phyloP scores from a whole-genome alignment of 495 filamentous ascomycete genomes.

The Lentithecium fluviatile region DNA sequence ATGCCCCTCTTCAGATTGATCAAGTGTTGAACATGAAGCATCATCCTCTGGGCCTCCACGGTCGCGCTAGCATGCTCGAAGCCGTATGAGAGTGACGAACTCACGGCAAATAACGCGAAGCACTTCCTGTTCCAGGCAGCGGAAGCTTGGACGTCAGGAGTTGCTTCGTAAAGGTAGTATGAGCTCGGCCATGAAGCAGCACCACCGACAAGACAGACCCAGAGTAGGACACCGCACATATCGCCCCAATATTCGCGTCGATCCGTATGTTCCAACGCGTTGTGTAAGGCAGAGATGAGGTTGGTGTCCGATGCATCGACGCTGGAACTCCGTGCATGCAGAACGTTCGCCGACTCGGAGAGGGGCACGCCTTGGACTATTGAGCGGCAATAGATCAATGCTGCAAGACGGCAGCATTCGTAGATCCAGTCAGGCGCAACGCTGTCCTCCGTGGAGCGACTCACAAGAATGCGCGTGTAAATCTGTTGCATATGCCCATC shows the following conservation, averaged over 20 bases:
- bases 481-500: constrained; percentile 29
- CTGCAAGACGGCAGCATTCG: constrained; percentile 28
- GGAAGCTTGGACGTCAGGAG: not conserved
- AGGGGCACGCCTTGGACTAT: constrained; percentile 29
- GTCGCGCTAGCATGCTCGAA: constrained; percentile 23
- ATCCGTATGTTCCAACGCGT: constrained; percentile 25
- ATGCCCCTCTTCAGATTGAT: constrained; percentile 27
- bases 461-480: constrained; percentile 13
- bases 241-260: constrained; percentile 19
- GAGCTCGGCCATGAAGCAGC: constrained; percentile 13
- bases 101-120: constrained; percentile 29
- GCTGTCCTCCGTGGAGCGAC: constrained; percentile 10
- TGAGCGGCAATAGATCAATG: constrained; percentile 32
- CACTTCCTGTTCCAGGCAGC: constrained; percentile 25
- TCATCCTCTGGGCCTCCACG: constrained; percentile 27
- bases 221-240: constrained; percentile 28
- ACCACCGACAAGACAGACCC: constrained; percentile 28
- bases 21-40: constrained; percentile 32
- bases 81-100: constrained; percentile 1
- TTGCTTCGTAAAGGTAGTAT: constrained; percentile 8
- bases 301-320: constrained; percentile 5
- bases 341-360: constrained; percentile 22
- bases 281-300: constrained; percentile 20
- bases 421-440: constrained; percentile 28
- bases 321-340: constrained; percentile 20